A percentile compares a stretch with the other conserved stretches of the same genome.
Conservation (phyloP, 495 filamentous ascomycete genomes). For the Ascobolus immersus region DNA sequence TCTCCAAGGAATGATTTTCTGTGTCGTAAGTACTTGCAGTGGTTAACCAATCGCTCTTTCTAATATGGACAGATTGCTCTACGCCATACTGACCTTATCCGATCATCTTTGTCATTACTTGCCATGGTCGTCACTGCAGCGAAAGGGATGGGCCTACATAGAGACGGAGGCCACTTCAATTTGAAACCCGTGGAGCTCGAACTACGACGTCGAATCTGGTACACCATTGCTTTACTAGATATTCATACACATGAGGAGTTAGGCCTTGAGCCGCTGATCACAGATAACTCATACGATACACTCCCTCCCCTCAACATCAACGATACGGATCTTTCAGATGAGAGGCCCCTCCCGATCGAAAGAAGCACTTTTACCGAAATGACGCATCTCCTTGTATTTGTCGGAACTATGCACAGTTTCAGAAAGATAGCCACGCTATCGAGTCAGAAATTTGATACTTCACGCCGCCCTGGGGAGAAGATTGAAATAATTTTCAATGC, state of each 20-base stretch:
- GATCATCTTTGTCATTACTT: slow-evolving; percentile 33
- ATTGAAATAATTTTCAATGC: slow-evolving; percentile 37
- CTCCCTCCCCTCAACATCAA: slow-evolving; percentile 53
- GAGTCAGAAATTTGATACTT: slow-evolving; percentile 10
- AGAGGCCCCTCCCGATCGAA: slow-evolving; percentile 31
- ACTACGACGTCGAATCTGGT: slow-evolving; percentile 65
- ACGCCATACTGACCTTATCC: slow-evolving; percentile 11
- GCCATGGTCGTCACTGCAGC: slow-evolving; percentile 49
- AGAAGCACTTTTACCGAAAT: slow-evolving; percentile 46
- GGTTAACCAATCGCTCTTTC: neutral
- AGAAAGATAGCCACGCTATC: slow-evolving; percentile 16
- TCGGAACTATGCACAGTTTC: slow-evolving; percentile 28
- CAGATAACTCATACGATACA: slow-evolving; percentile 46
- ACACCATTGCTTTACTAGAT: slow-evolving; percentile 55
- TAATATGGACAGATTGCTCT: slow-evolving; percentile 13
- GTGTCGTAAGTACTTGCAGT: slow-evolving; percentile 20
- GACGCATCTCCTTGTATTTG: slow-evolving; percentile 49
- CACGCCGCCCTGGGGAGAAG: slow-evolving; percentile 31
- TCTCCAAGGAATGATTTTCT: slow-evolving; percentile 54
- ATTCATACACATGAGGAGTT: slow-evolving; percentile 62
- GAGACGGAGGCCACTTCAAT: slow-evolving; percentile 23
- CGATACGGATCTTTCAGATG: slow-evolving; percentile 53
- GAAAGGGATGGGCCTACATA: slow-evolving; percentile 53
- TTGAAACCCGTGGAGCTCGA: slow-evolving; percentile 51
- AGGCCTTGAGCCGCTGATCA: slow-evolving; percentile 51